phyloP scores from a whole-genome alignment of 257 asterid genomes.

The Hygrophila difformis region DNA sequence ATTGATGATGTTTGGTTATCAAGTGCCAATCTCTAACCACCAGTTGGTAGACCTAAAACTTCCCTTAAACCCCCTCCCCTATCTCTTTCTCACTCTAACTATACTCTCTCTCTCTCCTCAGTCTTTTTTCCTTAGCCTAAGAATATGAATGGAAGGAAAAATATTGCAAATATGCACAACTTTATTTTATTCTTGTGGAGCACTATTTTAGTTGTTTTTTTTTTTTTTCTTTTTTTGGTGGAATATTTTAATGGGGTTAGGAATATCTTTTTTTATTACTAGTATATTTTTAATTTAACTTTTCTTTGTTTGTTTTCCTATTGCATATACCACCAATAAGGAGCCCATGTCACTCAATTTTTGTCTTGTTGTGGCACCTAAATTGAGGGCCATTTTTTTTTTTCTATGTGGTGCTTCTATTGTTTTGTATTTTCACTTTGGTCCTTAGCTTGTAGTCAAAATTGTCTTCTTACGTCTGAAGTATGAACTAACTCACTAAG shows the following conservation, averaged over 20 bases:
- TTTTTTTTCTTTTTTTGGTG: too few species aligned
- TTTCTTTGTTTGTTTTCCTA: conserved; percentile 11
- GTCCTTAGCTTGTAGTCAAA: too few species aligned
- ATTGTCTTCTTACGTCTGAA: too few species aligned
- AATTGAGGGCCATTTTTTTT: conserved; percentile 13
- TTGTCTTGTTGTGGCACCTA: conserved; percentile 35
- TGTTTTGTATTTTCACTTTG: too few species aligned
- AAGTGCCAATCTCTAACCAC: conserved; percentile 90
- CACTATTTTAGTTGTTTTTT: conserved; percentile 16
- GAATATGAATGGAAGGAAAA: conserved; percentile 27
- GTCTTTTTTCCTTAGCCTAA: conserved; percentile 17
- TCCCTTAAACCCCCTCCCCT: conserved; percentile 38
- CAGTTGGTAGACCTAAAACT: conserved; percentile 92
- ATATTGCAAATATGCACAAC: background rate
- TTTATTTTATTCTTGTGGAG: conserved; percentile 16
- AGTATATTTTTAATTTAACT: background rate
- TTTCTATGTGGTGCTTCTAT: conserved; percentile 10
- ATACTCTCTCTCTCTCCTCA: conserved; percentile 8
- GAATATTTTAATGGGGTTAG: conserved; percentile 27
- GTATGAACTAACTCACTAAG: too few species aligned
- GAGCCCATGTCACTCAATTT: conserved; percentile 31
- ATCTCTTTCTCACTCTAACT: background rate
- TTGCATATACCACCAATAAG: conserved; percentile 27
- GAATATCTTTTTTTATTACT: conserved; percentile 12
- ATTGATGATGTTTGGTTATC: conserved; percentile 76